Percentiles rank a stretch among this genome's conserved stretches.
phyloP scores from a whole-genome alignment of 164 flowering plant genomes.

The Berberis vulgaris region DNA sequence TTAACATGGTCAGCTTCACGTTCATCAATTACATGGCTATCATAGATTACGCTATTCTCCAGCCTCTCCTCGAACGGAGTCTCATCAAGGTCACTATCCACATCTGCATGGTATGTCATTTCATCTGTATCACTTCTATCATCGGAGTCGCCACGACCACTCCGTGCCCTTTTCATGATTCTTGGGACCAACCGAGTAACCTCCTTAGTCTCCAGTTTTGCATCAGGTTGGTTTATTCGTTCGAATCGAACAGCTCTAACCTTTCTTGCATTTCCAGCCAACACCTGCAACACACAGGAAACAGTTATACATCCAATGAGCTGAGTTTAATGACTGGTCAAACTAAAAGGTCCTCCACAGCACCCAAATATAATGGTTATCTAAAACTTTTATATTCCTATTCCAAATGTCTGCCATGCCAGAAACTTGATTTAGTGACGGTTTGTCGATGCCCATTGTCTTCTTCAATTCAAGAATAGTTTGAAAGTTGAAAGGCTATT shows the following conservation, averaged over 20 bases:
- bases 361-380: too few species aligned
- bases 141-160: slow-evolving; percentile 19
- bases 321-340: too few species aligned
- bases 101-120: slow-evolving; percentile 15
- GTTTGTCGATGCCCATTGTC: too few species aligned
- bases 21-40: slow-evolving; percentile 30
- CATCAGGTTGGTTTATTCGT: slow-evolving; percentile 37
- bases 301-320: too few species aligned
- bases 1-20: slow-evolving; percentile 23
- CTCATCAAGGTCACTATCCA: slow-evolving; percentile 14
- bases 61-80: slow-evolving; percentile 18
- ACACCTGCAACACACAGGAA: slow-evolving; percentile 49
- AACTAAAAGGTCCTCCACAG: too few species aligned
- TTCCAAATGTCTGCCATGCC: too few species aligned
- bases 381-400: too few species aligned
- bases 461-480: too few species aligned
- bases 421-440: too few species aligned
- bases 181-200: slow-evolving; percentile 64
- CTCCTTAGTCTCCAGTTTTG: slow-evolving; percentile 36
- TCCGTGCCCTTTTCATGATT: slow-evolving; percentile 60
- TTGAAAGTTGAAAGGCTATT: too few species aligned
- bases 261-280: slow-evolving; percentile 95
- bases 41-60: slow-evolving; percentile 26
- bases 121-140: slow-evolving; percentile 15
- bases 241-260: slow-evolving; percentile 87